Evolutionary conservation across 257 asterid genomes (phyloP).

Genomic region (Anisodus acutangulus): DNA sequence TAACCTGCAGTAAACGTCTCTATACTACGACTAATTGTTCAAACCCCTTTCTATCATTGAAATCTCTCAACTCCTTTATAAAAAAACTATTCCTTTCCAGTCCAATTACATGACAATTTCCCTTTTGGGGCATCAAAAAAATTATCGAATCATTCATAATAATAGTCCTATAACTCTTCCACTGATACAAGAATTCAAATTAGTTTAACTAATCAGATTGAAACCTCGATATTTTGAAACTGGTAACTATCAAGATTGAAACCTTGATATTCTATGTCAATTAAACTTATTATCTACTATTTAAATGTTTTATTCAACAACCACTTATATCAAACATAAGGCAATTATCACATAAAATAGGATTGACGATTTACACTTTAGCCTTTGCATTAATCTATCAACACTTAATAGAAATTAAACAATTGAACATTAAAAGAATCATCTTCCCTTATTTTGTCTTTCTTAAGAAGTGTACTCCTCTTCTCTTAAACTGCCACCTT

Average conservation of each 20-base stretch:
- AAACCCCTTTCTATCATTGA: not conserved
- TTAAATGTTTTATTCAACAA: not conserved
- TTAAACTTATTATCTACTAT: not conserved
- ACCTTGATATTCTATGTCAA: not conserved
- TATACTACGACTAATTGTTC: not conserved
- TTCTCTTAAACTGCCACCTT: not conserved
- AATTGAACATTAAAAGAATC: not conserved
- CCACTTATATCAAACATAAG: not conserved
- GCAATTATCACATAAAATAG: conserved; percentile 13
- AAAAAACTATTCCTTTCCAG: not conserved
- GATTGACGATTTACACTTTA: not conserved
- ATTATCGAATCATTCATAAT: not conserved
- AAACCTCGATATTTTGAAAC: not conserved
- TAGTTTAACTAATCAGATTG: not conserved
- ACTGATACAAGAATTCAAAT: not conserved
- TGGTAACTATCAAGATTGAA: not conserved
- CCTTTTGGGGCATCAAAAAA: not conserved
- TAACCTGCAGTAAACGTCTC: not conserved
- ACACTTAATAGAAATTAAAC: not conserved
- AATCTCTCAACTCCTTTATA: not conserved
- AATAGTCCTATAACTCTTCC: not conserved
- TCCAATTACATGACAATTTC: not conserved
- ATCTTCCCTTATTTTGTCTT: not conserved
- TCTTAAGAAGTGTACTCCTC: not conserved
- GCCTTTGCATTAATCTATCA: not conserved